phyloP scores from a whole-genome alignment of 106 monocot genomes.

The Dendrobium chrysotoxum region DNA sequence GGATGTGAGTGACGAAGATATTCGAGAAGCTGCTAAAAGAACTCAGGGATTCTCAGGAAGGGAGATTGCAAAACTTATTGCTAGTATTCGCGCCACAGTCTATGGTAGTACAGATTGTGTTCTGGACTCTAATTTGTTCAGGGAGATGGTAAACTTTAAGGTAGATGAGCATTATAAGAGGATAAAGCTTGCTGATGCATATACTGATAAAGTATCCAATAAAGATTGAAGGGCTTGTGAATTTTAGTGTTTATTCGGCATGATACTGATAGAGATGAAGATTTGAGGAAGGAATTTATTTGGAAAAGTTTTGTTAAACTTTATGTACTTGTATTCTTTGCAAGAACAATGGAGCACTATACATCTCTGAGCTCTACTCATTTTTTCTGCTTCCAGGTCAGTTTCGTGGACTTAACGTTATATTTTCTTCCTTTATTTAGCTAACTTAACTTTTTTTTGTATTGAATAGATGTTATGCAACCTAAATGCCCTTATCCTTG shows the following conservation, averaged over 20 bases:
- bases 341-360: no score
- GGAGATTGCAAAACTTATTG: constrained; percentile 92
- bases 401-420: no score
- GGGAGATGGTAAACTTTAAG: constrained; percentile 81
- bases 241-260: neutral
- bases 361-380: no score
- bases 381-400: no score
- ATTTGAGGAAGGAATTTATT: neutral
- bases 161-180: constrained; percentile 81
- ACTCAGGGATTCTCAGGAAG: constrained; percentile 89
- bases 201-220: neutral
- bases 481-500: no score
- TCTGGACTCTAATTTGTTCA: constrained; percentile 56
- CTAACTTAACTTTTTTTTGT: no score
- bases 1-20: constrained; percentile 58
- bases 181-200: constrained; percentile 41
- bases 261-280: neutral
- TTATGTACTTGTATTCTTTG: no score
- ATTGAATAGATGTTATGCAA: no score
- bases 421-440: no score
- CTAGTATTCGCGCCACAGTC: constrained; percentile 82
- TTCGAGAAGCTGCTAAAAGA: constrained; percentile 58
- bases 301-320: neutral
- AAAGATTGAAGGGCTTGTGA: neutral
- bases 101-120: constrained; percentile 67